Evolutionary conservation across 2,329 filamentous ascomycete species (phyloP).

Genomic region (Fusarium sp.): DNA sequence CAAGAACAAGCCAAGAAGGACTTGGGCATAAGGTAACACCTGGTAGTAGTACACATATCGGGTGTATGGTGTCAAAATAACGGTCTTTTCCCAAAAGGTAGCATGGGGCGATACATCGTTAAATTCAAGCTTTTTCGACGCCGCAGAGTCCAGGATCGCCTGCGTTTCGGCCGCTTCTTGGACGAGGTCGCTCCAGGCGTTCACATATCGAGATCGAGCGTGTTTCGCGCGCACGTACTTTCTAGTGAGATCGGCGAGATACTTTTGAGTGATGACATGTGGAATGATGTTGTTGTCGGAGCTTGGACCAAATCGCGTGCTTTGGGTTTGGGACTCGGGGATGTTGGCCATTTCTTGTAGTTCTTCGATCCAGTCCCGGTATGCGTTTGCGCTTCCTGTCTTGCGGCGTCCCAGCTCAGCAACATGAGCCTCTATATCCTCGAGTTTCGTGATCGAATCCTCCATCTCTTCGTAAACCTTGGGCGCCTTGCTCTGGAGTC

Average conservation of each 20-base stretch:
- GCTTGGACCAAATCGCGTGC: slow-evolving; percentile 57
- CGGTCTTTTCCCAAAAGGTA: slow-evolving; percentile 66
- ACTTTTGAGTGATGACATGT: slow-evolving; percentile 90
- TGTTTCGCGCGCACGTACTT: slow-evolving; percentile 86
- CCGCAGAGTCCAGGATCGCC: slow-evolving; percentile 84
- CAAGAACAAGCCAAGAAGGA: slow-evolving; percentile 75
- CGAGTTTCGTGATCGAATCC: slow-evolving; percentile 83
- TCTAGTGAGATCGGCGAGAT: slow-evolving; percentile 89
- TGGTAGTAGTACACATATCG: slow-evolving; percentile 84
- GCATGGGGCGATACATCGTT: slow-evolving; percentile 69
- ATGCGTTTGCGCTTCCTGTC: slow-evolving; percentile 79
- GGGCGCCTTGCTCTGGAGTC: slow-evolving; percentile 83
- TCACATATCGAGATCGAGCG: slow-evolving; percentile 82
- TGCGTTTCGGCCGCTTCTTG: slow-evolving; percentile 81
- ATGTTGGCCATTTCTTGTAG: slow-evolving; percentile 81
- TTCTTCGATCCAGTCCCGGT: slow-evolving; percentile 96
- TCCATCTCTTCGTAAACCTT: slow-evolving; percentile 88
- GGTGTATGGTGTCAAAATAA: slow-evolving; percentile 81
- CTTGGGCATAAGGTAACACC: slow-evolving; percentile 75
- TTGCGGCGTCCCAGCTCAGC: slow-evolving; percentile 84
- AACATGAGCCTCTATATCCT: slow-evolving; percentile 86
- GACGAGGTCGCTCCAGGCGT: slow-evolving; percentile 87
- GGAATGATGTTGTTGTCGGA: slow-evolving; percentile 70
- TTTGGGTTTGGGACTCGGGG: slow-evolving; percentile 70
- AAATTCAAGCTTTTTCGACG: slow-evolving; percentile 85